Conservation (phyloP, 352 stramenopile species). For the Pythium aquatile region DNA sequence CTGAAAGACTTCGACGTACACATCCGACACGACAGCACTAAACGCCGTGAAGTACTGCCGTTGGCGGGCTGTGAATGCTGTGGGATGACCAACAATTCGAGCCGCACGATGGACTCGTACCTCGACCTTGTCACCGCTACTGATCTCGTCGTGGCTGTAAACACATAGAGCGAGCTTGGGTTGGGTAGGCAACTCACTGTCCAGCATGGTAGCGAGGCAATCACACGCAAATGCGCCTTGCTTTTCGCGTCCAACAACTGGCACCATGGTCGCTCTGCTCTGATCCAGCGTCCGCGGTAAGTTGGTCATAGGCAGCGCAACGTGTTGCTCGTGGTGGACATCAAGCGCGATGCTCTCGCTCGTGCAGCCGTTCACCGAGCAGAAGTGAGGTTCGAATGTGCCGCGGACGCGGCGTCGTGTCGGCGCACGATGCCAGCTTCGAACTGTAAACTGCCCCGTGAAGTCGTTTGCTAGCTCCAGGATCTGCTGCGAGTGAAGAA, state of each 20-base stretch:
- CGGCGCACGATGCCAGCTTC: conserved; percentile 47
- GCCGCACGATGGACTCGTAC: background rate
- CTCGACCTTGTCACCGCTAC: conserved; percentile 8
- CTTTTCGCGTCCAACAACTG: conserved; percentile 49
- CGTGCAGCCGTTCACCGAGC: conserved; percentile 51
- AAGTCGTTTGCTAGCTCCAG: conserved; percentile 64
- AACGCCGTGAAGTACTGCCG: conserved; percentile 58
- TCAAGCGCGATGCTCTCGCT: conserved; percentile 30
- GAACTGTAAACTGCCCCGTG: conserved; percentile 45
- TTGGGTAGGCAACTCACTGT: conserved; percentile 21
- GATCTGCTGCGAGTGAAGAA: conserved; percentile 68
- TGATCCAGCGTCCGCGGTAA: conserved; percentile 60
- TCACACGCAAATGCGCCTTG: conserved; percentile 48
- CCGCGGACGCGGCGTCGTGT: conserved; percentile 33
- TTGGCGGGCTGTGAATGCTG: conserved; percentile 45
- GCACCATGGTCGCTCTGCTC: conserved; percentile 40
- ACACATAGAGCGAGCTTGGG: conserved; percentile 53
- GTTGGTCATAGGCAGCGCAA: conserved; percentile 71
- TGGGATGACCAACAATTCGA: background rate
- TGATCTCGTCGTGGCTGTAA: conserved; percentile 45
- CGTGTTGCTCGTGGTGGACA: conserved; percentile 49
- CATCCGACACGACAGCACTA: conserved; percentile 42
- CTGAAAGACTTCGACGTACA: conserved; percentile 55
- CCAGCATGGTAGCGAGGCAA: conserved; percentile 67
- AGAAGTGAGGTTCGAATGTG: conserved; percentile 40